Evolutionary conservation across 495 filamentous ascomycete genomes (phyloP), one percentile per base, ranked within the genome.

Genomic region (Lineolata rhizophorae): DNA sequence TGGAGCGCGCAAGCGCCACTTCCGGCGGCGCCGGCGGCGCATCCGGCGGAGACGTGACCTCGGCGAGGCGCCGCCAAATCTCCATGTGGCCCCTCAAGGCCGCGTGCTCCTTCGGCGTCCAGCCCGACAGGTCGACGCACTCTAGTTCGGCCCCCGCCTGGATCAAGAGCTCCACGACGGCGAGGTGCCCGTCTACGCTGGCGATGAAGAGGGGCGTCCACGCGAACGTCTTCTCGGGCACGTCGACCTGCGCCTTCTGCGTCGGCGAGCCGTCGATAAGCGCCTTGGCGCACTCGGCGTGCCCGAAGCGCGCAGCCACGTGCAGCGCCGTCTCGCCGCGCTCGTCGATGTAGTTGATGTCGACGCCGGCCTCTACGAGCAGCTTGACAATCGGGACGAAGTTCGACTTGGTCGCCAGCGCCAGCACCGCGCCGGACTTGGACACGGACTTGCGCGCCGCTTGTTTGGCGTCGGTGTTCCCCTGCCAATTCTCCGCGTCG

Each of bases 191-290:
- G 38, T 95, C 85, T 0, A 95, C 85, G 35, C 75, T 74, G 11
- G 90, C 82, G 39, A 90, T 67, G 41, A 94, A 90, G 3, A 97
- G 54, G 3, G 90, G 81, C 0, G 85, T 93, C 85, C 90, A 95
- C 1, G 72, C 71, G 45, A 87, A 95, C 0, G 72, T 76, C 27
- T 74, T 75, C 46, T 97, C 87, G 0, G 67, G 54, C 19, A 92
- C 47, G 35, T 92, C 78, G 2, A 79, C 52, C 41, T 95, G 56
- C 0, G 72, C 70, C 37, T 72, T 78, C 38, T 82, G 76, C 18
- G 64, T 55, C 5, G 57, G 43, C 0, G 67, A 71, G 9, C 77
- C 80, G 5, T 72, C 56, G 6, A 97, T 48, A 14, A 97, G 52
- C 18, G 76, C 69, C 35, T 55, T 61, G 1, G 76, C 79, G 44